phyloP scores from a whole-genome alignment of 1,139 yeast genomes.

The Nakaseomyces sp. region DNA sequence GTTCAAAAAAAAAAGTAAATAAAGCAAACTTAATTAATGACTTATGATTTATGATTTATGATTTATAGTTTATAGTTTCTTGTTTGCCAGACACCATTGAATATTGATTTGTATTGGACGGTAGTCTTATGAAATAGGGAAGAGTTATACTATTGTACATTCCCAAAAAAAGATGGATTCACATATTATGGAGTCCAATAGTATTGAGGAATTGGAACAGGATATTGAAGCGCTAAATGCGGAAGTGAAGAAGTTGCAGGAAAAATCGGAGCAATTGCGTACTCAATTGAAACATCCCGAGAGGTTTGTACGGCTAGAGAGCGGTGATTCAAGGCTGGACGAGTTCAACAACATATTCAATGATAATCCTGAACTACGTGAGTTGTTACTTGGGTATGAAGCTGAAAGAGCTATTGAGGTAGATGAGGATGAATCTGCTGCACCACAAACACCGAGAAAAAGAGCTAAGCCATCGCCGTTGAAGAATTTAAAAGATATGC shows the following conservation, averaged over 20 bases:
- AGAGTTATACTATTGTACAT: too few species aligned
- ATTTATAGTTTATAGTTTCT: too few species aligned
- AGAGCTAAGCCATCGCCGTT: constrained; percentile 4
- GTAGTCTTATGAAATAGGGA: too few species aligned
- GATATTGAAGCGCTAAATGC: constrained; percentile 24
- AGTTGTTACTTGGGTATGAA: constrained; percentile 10
- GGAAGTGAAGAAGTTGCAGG: constrained; percentile 16
- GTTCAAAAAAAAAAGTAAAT: not conserved
- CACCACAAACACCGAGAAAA: constrained; percentile 4
- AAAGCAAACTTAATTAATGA: too few species aligned
- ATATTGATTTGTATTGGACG: too few species aligned
- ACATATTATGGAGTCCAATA: constrained; percentile 7
- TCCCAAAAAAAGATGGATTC: not conserved
- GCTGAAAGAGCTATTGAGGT: not conserved
- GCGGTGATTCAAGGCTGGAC: constrained; percentile 12
- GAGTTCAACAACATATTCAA: constrained; percentile 20
- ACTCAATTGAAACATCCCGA: constrained; percentile 6
- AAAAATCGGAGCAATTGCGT: constrained; percentile 7
- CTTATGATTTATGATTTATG: too few species aligned
- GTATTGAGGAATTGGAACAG: constrained; percentile 21
- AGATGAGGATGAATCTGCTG: not conserved
- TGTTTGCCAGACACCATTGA: too few species aligned
- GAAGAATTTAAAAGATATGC: constrained; percentile 7
- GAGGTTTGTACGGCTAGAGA: not conserved
- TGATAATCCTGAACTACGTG: constrained; percentile 20